phyloP scores from a whole-genome alignment of 2,329 filamentous ascomycete genomes.

The Zymoseptoria crescenta region DNA sequence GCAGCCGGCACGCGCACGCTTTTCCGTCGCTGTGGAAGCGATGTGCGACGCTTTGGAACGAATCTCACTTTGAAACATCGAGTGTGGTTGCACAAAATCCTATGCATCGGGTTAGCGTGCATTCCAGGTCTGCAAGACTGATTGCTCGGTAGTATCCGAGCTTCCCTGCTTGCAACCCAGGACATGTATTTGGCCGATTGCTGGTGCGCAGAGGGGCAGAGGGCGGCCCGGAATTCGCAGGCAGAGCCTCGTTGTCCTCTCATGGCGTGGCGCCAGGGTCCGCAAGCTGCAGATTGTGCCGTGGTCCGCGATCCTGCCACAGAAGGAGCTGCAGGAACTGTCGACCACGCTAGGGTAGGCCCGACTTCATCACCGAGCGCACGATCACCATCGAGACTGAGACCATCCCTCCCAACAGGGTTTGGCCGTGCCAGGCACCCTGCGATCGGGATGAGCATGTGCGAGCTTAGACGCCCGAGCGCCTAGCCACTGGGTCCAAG shows the following conservation, averaged over 20 bases:
- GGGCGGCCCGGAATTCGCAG: neutral
- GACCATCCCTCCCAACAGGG: constrained; percentile 3
- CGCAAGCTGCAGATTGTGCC: constrained; percentile 11
- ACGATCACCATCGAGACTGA: constrained; percentile 9
- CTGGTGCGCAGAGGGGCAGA: constrained; percentile 1
- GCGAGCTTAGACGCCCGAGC: constrained; percentile 20
- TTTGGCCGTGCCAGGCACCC: constrained; percentile 3
- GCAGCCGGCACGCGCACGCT: constrained; percentile 18
- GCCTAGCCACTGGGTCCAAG: constrained; percentile 19
- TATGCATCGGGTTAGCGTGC: constrained; percentile 20
- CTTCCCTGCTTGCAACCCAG: constrained; percentile 10
- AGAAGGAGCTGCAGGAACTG: constrained; percentile 8
- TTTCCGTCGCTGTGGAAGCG: constrained; percentile 17
- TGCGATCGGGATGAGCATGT: constrained; percentile 12
- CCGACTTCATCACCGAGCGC: constrained; percentile 6
- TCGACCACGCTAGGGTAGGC: constrained; percentile 11
- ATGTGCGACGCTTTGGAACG: constrained; percentile 18
- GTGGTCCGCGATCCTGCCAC: constrained; percentile 2
- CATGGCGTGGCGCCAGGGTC: constrained; percentile 2
- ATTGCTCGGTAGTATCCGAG: constrained; percentile 20
- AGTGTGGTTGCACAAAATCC: constrained; percentile 23
- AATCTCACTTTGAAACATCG: constrained; percentile 17
- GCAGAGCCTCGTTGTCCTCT: constrained; percentile 4
- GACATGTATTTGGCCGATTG: neutral
- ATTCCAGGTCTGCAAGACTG: constrained; percentile 13